phyloP scores from a whole-genome alignment of 148 eudicot species.

The Rhododendron ferrugineum region DNA sequence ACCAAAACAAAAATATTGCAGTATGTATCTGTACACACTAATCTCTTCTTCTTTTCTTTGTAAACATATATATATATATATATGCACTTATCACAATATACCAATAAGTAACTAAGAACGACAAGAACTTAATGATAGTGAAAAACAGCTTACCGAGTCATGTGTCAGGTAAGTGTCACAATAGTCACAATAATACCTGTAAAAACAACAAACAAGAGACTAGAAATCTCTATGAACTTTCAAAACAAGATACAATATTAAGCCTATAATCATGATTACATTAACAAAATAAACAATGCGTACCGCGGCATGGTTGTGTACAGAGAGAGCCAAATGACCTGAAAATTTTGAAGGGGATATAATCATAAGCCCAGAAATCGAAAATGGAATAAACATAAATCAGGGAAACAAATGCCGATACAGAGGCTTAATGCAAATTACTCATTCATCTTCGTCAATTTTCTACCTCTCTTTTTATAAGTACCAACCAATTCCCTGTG shows the following conservation, averaged over 20 bases:
- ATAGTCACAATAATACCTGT: conserved; percentile 92
- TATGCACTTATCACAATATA: neutral
- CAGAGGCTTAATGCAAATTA: neutral
- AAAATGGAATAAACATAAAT: neutral
- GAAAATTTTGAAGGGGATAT: neutral
- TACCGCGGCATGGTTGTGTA: conserved; percentile 19
- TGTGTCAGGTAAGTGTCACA: conserved; percentile 95
- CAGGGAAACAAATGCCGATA: neutral
- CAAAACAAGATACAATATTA: neutral
- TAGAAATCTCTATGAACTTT: neutral
- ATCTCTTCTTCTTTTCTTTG: neutral
- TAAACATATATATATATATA: neutral
- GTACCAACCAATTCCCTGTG: neutral
- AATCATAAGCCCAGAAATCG: neutral
- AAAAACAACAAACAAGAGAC: conserved; percentile 12
- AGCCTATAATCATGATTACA: neutral
- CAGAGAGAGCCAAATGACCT: neutral
- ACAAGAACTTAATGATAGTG: neutral
- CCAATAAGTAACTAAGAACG: neutral
- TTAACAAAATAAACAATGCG: neutral
- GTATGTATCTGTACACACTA: neutral
- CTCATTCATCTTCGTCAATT: neutral
- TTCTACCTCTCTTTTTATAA: neutral
- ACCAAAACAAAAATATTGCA: neutral
- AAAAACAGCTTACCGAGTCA: conserved; percentile 60